A percentile compares a stretch with the other conserved stretches of the same genome.
Conservation (phyloP, 768 basidiomycete genomes). For the Naganishia vaughanmartiniae region DNA sequence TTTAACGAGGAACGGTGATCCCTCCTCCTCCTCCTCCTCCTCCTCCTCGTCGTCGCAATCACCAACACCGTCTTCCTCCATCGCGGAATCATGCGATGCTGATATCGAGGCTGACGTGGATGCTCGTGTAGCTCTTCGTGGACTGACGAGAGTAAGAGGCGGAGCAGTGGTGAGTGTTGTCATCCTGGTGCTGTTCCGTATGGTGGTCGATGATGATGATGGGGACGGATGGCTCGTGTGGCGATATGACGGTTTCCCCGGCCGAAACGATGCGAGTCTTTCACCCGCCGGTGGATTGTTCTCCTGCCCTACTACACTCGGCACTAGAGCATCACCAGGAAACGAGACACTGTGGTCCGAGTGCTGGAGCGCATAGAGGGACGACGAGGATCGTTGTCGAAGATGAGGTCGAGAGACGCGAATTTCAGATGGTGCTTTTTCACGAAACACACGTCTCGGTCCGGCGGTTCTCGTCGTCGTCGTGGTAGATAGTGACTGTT, state of each 20-base stretch:
- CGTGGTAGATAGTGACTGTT: no score
- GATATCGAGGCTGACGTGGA: neutral
- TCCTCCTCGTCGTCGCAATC: neutral
- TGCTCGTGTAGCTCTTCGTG: neutral
- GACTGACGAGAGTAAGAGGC: neutral
- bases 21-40: no score
- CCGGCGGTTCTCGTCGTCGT: neutral
- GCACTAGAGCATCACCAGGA: no score
- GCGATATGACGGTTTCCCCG: neutral
- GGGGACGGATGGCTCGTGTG: neutral
- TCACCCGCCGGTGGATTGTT: conserved; percentile 22
- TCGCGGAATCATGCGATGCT: neutral
- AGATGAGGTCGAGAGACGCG: neutral
- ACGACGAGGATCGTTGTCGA: neutral
- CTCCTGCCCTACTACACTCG: conserved; percentile 1
- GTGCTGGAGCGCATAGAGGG: neutral
- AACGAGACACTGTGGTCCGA: no score
- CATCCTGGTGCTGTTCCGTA: no score
- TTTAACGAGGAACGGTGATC: conserved; percentile 3
- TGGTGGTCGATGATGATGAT: neutral
- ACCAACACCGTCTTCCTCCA: neutral
- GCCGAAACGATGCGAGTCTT: neutral
- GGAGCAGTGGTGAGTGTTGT: conserved; percentile 13
- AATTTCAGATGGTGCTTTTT: neutral
- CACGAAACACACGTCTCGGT: neutral